Evolutionary conservation across 106 monocot species (phyloP), one percentile per base, ranked within the genome.

Genomic region (Dendrobium catenatum): DNA sequence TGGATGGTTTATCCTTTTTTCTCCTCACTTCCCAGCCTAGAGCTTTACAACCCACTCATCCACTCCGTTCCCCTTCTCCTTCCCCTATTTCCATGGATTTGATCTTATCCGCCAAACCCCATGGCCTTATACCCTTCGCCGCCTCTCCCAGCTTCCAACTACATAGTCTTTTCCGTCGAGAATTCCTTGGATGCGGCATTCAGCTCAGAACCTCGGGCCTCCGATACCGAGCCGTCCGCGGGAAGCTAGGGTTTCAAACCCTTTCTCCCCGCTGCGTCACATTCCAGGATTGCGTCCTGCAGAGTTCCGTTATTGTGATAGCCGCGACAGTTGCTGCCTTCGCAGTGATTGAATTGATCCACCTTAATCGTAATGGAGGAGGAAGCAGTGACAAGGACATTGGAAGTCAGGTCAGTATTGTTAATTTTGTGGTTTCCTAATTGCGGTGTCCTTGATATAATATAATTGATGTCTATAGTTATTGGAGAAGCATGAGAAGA

Each of bases 101-200:
- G 18, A 72, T 72, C 73, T 78, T 81, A 78, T 68, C 82, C 20
- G 4, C 80, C 18, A 82, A 68, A 42, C 17, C 47, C 31, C 55
- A 47, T 43, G 68, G 70, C 55, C 80, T 68, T 20, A 75, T 79
- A 2, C 75, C 83, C 48, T 76, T 77, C 41, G 9, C 44, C 44
- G 33, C 77, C 61, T 44, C 61, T 61, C 59, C 58, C 67, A 29
- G 56, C 27, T 80, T 68, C 67, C 59, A 75, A 18, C 51, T 75
- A 51, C 82, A 47, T 3, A 44, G 18, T 66, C 43, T 66, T 22
- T 43, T 42, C 73, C 82, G 86, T 20, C 51, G 80, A 42, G 77
- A 80, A n/a, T 58, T 80, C 55, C 46, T 80, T 55, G 83, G 80
- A 58, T 86, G 76, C 79, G 76, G 86, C 22, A 41, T 19, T 78